These are phyloP conservation scores for Diaporthe citrichinensis DNA, from an alignment of 2,329 filamentous ascomycete species.

Conservation along the genomic window DNA sequence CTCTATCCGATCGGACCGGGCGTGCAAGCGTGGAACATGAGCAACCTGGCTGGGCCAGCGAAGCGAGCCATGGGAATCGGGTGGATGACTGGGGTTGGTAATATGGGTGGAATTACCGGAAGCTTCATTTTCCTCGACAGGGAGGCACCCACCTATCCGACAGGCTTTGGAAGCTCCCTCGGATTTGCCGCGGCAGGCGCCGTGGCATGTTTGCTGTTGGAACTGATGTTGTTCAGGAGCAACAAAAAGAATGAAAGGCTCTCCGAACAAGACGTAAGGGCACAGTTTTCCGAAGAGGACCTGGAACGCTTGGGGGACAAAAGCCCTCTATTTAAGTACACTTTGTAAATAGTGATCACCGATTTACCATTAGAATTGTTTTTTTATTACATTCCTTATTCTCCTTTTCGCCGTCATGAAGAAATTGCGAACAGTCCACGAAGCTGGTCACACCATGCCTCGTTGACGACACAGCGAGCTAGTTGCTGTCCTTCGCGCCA, in stretches of 20 bases:
- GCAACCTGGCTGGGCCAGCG: constrained; percentile 69
- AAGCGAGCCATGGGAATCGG: constrained; percentile 56
- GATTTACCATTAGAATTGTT: background rate
- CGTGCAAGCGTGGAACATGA: constrained; percentile 77
- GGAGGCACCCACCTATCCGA: constrained; percentile 52
- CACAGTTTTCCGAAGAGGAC: constrained; percentile 54
- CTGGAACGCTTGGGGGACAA: constrained; percentile 57
- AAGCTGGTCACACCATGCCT: too few species aligned
- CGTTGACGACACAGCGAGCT: too few species aligned
- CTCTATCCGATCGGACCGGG: constrained; percentile 49
- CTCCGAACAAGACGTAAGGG: constrained; percentile 45
- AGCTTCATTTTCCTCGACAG: constrained; percentile 43
- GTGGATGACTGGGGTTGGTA: constrained; percentile 55
- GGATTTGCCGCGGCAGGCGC: constrained; percentile 49
- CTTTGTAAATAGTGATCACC: background rate
- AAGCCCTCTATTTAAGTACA: constrained; percentile 58
- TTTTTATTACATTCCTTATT: background rate
- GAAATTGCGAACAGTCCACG: too few species aligned
- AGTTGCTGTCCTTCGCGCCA: too few species aligned
- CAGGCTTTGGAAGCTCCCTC: constrained; percentile 52
- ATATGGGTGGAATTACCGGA: constrained; percentile 57
- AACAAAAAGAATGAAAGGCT: constrained; percentile 47
- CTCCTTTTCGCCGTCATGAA: too few species aligned
- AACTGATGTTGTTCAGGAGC: constrained; percentile 47
- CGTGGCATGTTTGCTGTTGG: constrained; percentile 49